These are phyloP conservation scores for Lodderomyces metapsilosis DNA, from an alignment of 1,139 yeast species.

Conservation along the genomic window DNA sequence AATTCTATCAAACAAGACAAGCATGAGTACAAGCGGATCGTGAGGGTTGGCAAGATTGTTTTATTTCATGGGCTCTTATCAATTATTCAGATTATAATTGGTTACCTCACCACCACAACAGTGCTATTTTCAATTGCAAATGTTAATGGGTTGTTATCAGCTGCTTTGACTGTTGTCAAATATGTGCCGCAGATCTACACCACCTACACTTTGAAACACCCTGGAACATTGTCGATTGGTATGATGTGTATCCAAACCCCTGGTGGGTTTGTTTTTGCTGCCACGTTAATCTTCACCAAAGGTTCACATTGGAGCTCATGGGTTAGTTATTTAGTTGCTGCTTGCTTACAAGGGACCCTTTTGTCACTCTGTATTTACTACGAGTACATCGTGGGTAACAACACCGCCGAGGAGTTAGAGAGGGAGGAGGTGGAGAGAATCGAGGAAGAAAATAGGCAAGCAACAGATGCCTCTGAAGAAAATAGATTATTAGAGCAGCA, in stretches of 20 bases:
- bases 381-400: conserved; percentile 25
- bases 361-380: conserved; percentile 39
- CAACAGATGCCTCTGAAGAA: background rate
- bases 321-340: conserved; percentile 78
- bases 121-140: conserved; percentile 48
- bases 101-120: conserved; percentile 20
- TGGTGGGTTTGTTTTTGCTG: conserved; percentile 80
- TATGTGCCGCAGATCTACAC: conserved; percentile 80
- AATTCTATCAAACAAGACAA: conserved; percentile 47
- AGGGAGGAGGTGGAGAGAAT: conserved; percentile 33
- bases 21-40: conserved; percentile 43
- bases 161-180: conserved; percentile 63
- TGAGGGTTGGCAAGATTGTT: conserved; percentile 40
- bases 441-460: conserved; percentile 25
- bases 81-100: conserved; percentile 31
- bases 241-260: conserved; percentile 91
- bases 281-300: conserved; percentile 64
- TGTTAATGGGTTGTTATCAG: conserved; percentile 60
- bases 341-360: conserved; percentile 51
- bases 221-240: conserved; percentile 76
- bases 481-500: background rate
- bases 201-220: conserved; percentile 66
- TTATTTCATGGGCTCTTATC: conserved; percentile 35
- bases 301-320: conserved; percentile 88
- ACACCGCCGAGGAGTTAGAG: conserved; percentile 28